phyloP scores from a whole-genome alignment of 768 basidiomycete species.

The Cystobasidium tubakii region DNA sequence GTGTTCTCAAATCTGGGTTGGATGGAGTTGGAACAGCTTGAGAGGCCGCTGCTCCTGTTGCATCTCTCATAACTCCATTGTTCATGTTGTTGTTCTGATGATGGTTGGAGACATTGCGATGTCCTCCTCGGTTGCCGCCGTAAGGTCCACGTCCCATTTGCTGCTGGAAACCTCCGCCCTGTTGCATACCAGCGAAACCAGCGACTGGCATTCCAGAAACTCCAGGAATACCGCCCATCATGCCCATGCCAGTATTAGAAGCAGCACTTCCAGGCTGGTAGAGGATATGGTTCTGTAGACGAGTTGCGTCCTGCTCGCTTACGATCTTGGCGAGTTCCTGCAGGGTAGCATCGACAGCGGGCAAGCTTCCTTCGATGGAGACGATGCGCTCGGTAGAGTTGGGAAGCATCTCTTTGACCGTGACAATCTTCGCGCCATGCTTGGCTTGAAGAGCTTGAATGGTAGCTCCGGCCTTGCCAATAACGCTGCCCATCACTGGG shows the following conservation, averaged over 20 bases:
- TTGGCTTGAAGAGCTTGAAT: constrained; percentile 97
- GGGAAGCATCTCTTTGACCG: constrained; percentile 97
- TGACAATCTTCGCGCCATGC: constrained; percentile 95
- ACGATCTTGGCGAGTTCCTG: constrained; percentile 68
- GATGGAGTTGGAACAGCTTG: constrained; percentile 38
- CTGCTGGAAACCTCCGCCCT: constrained; percentile 7
- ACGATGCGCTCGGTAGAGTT: constrained; percentile 99
- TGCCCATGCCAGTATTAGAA: not conserved
- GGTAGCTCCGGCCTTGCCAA: constrained; percentile 90
- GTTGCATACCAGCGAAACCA: constrained; percentile 2
- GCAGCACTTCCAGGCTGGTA: constrained; percentile 18
- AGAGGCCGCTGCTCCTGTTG: constrained; percentile 15
- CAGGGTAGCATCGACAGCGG: constrained; percentile 85
- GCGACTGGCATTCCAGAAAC: not conserved
- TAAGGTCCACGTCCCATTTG: not conserved
- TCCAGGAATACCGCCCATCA: not conserved
- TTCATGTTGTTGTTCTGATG: constrained; percentile 1
- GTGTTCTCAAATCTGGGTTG: constrained; percentile 78
- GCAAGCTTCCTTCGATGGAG: constrained; percentile 89
- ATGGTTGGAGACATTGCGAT: not conserved
- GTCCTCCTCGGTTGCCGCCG: constrained; percentile 1
- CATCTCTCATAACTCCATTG: constrained; percentile 1
- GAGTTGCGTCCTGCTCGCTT: constrained; percentile 24
- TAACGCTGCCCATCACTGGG: constrained; percentile 98
- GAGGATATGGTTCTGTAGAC: constrained; percentile 30